A percentile compares a stretch with the other conserved stretches of the same genome.
These are phyloP conservation scores for Mycena venus DNA, from an alignment of 768 basidiomycete genomes.

Conservation along the genomic window DNA sequence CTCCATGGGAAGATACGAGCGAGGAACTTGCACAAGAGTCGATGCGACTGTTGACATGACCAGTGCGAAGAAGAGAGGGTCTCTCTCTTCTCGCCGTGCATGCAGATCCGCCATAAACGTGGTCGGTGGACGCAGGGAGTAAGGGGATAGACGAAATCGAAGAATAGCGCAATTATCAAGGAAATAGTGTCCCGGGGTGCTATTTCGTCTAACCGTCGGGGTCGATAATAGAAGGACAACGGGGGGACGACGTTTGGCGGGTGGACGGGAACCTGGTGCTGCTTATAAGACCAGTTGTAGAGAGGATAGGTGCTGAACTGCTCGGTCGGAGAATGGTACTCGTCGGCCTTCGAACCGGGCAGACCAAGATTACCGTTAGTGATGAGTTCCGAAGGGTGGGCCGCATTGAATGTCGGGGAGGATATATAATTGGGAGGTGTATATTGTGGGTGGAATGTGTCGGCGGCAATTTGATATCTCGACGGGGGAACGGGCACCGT, in stretches of 20 bases:
- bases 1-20: slow-evolving; percentile 91
- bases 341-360: slow-evolving; percentile 50
- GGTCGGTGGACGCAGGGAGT: slow-evolving; percentile 94
- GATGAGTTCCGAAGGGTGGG: slow-evolving; percentile 32
- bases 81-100: slow-evolving; percentile 82
- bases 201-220: slow-evolving; percentile 84
- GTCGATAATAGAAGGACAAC: slow-evolving; percentile 81
- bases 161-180: slow-evolving; percentile 89
- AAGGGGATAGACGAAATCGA: slow-evolving; percentile 93
- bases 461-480: slow-evolving; percentile 78
- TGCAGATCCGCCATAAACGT: slow-evolving; percentile 92
- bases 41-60: slow-evolving; percentile 92
- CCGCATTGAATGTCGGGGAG: slow-evolving; percentile 29
- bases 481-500: slow-evolving; percentile 70
- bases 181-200: slow-evolving; percentile 86
- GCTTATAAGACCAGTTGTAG: slow-evolving; percentile 80
- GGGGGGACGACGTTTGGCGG: slow-evolving; percentile 67
- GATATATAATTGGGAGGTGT: slow-evolving; percentile 46
- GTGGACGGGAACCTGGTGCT: slow-evolving; percentile 63
- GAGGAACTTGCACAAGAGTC: slow-evolving; percentile 89
- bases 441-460: slow-evolving; percentile 74
- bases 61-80: slow-evolving; percentile 91
- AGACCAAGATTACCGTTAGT: slow-evolving; percentile 32
- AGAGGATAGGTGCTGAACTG: slow-evolving; percentile 74
- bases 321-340: slow-evolving; percentile 62